These are phyloP conservation scores for Neocucurbitaria cava DNA, from an alignment of 2,329 filamentous ascomycete species.

Conservation along the genomic window DNA sequence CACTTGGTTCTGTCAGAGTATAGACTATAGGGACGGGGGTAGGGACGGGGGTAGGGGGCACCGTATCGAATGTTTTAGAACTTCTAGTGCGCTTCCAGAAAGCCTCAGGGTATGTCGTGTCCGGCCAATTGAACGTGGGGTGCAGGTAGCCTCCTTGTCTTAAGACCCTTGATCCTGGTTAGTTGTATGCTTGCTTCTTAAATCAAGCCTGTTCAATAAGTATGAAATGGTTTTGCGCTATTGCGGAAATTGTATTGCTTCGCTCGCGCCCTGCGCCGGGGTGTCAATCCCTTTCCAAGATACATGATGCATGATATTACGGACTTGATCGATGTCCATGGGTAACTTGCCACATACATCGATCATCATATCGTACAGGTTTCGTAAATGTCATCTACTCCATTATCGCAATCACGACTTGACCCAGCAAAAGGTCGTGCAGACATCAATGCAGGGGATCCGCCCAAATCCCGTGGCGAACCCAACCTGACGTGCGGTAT, in stretches of 20 bases:
- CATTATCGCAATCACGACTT: background rate
- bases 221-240: slow-evolving; percentile 4
- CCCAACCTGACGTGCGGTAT: slow-evolving; percentile 8
- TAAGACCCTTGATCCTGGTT: slow-evolving; percentile 1
- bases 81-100: slow-evolving; percentile 14
- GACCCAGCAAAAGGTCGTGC: background rate
- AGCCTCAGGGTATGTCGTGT: background rate
- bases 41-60: too few species aligned
- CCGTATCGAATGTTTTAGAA: slow-evolving; percentile 5
- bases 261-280: background rate
- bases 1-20: too few species aligned
- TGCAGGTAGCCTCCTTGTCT: background rate
- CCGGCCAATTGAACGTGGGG: slow-evolving; percentile 15
- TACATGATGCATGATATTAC: background rate
- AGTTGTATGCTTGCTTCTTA: slow-evolving; percentile 1
- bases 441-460: slow-evolving; percentile 1
- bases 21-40: too few species aligned
- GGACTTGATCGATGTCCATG: background rate
- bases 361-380: background rate
- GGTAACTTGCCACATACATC: background rate
- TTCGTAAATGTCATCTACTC: background rate
- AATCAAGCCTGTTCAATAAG: slow-evolving; percentile 10
- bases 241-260: background rate
- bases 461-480: slow-evolving; percentile 17
- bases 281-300: background rate